phyloP scores from a whole-genome alignment of 768 basidiomycete genomes.

The Cantharellus cinnabarinus region DNA sequence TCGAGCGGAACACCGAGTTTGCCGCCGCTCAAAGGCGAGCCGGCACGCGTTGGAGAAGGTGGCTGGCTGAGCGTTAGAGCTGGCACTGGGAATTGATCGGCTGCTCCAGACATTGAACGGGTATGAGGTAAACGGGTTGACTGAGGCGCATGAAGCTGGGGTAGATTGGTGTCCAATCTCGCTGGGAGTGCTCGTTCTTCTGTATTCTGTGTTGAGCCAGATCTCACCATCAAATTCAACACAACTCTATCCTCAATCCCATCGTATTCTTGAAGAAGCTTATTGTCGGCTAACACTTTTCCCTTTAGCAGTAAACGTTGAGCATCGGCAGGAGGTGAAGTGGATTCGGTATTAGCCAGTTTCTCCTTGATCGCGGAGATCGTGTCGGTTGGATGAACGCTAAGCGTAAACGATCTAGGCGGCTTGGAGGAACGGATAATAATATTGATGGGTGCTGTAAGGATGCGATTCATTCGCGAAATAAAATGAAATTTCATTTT shows the following conservation, averaged over 20 bases:
- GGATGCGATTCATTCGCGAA: background rate
- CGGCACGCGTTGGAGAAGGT: background rate
- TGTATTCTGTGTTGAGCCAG: conserved; percentile 4
- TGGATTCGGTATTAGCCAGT: conserved; percentile 35
- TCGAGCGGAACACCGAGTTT: conserved; percentile 42
- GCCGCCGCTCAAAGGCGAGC: conserved; percentile 6
- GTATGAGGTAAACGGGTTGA: background rate
- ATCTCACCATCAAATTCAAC: conserved; percentile 58
- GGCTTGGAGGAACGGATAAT: conserved; percentile 90
- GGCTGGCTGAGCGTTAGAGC: conserved; percentile 64
- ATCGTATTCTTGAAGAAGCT: conserved; percentile 74
- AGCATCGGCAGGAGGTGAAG: conserved; percentile 54
- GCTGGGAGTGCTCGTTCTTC: background rate
- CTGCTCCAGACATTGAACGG: conserved; percentile 13
- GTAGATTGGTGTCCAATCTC: background rate
- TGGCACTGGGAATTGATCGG: conserved; percentile 44
- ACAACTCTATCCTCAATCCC: conserved; percentile 44
- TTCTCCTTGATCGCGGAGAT: conserved; percentile 60
- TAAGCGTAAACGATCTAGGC: conserved; percentile 46
- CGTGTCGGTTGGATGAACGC: conserved; percentile 59
- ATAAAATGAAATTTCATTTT: background rate
- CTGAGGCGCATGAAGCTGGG: background rate
- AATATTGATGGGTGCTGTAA: conserved; percentile 32
- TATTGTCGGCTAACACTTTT: conserved; percentile 75
- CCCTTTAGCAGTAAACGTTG: conserved; percentile 86